Base-by-base conservation (phyloP, 805 yeast species). In the Phaffomyces thermotolerans region DNA sequence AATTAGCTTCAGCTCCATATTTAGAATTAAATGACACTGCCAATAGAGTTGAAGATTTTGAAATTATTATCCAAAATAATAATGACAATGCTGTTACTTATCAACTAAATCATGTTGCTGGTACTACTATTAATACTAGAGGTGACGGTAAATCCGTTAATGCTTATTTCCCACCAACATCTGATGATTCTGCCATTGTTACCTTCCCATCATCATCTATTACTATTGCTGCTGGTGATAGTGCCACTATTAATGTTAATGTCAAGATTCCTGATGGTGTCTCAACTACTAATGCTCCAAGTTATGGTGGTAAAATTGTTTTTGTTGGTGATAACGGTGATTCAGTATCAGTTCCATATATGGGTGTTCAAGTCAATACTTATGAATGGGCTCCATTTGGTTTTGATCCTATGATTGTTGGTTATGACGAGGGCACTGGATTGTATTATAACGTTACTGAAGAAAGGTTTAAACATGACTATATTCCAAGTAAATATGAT, bases 261-360 rank as follows among this genome's bases (percentile, higher is more conserved):
- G 43, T 50, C 17, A 15, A 36, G 12, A 22, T 43, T 13, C 49
- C 51, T 29, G n/a, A 37, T 2, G 40, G 23, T 17, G 29, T 36
- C n/a, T 39, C 31, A 6, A 15, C 10, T 6, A 14, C 23, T 17
- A 3, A 23, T 22, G 50, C 44, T 18, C 40, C 52, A 10, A 23
- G 43, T 4, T 49, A 41, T 29, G 39, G 32, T 29, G 52, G 52
- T 47, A 49, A 44, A 32, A 39, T 49, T 15, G 7, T 18, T 15
- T 42, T 49, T 35, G 8, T 4, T 15, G 52, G 52, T 41, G 44
- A 39, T 27, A 49, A 49, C 25, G 53, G 51, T 30, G 51, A 50
- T 14, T 8, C 37, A 8, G 40, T 45, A 12, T 27, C 36, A 27
- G 51, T 50, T 32, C 53, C 53, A 18, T 50, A 50, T 43, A 39